Base-by-base conservation (phyloP, 2,329 filamentous ascomycete genomes). In the Cladorrhinum sp. region DNA sequence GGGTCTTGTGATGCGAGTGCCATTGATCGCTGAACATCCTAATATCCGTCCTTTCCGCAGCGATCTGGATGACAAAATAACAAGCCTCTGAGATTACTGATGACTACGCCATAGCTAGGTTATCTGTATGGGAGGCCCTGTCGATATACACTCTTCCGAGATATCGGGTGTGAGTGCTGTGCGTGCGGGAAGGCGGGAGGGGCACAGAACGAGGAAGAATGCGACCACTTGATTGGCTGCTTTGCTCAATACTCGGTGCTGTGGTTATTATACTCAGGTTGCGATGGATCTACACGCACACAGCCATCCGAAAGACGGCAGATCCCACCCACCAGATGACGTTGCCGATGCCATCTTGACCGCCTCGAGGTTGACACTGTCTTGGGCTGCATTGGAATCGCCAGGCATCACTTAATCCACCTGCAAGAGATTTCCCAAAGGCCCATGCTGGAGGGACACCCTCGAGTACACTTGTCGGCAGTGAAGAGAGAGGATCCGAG, bases 131-230 rank as follows among this genome's bases (percentile, higher is more conserved):
- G n/a, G n/a, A n/a, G n/a, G n/a, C n/a, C n/a, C n/a, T n/a, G n/a
- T n/a, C n/a, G 36, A 42, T 42, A 42, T 5, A n/a, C n/a, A 42
- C 54, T 24, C 54, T 33, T 28, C 36, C 54, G 39, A 57, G 39
- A 6, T 23, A 49, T 57, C 54, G 54, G 54, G 54, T 57, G 42
- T 28, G 36, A 57, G 53, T 18, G 53, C 53, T 55, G 53, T 55
- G 36, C 36, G 53, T 36, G 26, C 54, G 54, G 54, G 54, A 57
- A 21, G 39, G 23, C 36, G 54, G 54, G 54, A 57, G 54, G 39
- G 36, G 24, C 54, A 57, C 36, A 57, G 54, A 49, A 49, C 42
- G n/a, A 46, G 42, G 16, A 46, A 46, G n/a, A 3, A 39, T 14
- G 5, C 8, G 14, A 20, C 18, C 39, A 49, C 49, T 21, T 57